Evolutionary conservation across 2,329 filamentous ascomycete species (phyloP).

Genomic region (Metarhizium humberi): DNA sequence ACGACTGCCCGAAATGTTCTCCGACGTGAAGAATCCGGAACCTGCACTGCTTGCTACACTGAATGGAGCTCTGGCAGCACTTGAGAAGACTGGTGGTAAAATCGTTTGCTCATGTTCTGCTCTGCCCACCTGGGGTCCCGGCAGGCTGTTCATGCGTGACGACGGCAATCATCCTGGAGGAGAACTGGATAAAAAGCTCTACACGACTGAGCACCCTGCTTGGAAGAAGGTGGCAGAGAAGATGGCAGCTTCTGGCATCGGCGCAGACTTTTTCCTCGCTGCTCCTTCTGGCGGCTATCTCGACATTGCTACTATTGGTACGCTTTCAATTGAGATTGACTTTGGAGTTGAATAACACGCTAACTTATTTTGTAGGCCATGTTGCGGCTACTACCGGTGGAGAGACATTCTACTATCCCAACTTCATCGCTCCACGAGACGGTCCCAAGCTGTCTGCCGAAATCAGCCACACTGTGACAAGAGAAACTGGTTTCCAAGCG

Average conservation of each 20-base stretch:
- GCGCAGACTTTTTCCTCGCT: slow-evolving; percentile 89
- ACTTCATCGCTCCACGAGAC: slow-evolving; percentile 84
- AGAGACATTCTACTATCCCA: slow-evolving; percentile 94
- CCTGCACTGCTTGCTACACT: slow-evolving; percentile 78
- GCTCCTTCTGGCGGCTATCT: slow-evolving; percentile 85
- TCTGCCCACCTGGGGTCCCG: slow-evolving; percentile 88
- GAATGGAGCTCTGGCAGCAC: slow-evolving; percentile 72
- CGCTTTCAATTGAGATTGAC: slow-evolving; percentile 13
- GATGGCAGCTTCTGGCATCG: slow-evolving; percentile 79
- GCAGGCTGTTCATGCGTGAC: slow-evolving; percentile 75
- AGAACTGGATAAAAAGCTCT: slow-evolving; percentile 85
- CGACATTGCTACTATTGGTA: slow-evolving; percentile 84
- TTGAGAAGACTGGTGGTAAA: slow-evolving; percentile 84
- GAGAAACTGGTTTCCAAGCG: slow-evolving; percentile 91
- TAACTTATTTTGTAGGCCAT: slow-evolving; percentile 46
- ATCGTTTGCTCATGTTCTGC: slow-evolving; percentile 78
- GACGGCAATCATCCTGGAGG: slow-evolving; percentile 78
- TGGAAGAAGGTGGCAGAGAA: slow-evolving; percentile 83
- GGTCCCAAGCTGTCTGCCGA: slow-evolving; percentile 75
- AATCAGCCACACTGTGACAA: slow-evolving; percentile 73
- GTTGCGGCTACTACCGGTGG: slow-evolving; percentile 84
- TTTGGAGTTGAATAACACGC: background rate
- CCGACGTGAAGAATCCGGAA: slow-evolving; percentile 80
- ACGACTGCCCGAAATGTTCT: slow-evolving; percentile 77
- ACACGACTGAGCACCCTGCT: slow-evolving; percentile 78